Conservation (phyloP, 768 basidiomycete species). For the Kwoniella dendrophila region DNA sequence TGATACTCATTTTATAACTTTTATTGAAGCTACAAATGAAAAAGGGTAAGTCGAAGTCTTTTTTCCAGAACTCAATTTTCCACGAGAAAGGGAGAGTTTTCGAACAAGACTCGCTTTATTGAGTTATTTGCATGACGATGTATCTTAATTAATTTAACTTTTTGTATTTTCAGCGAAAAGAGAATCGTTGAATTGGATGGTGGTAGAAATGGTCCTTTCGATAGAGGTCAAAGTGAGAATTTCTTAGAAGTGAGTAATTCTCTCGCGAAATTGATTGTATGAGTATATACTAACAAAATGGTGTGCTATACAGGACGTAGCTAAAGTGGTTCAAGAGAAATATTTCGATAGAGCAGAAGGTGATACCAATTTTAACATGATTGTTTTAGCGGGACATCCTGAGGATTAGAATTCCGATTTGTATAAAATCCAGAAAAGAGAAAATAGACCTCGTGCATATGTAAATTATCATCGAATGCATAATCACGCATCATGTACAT, state of each 20-base stretch:
- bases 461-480: not conserved
- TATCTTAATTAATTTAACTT: too few relatives aligned
- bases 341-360: slow-evolving; percentile 64
- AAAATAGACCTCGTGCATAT: not conserved
- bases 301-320: slow-evolving; percentile 63
- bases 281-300: not conserved
- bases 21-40: slow-evolving; percentile 67
- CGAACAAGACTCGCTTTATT: too few relatives aligned
- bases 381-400: slow-evolving; percentile 61
- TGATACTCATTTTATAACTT: slow-evolving; percentile 83
- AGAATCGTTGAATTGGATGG: slow-evolving; percentile 86
- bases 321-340: slow-evolving; percentile 64
- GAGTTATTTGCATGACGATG: too few relatives aligned
- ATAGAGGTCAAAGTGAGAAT: slow-evolving; percentile 57
- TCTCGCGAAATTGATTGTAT: not conserved
- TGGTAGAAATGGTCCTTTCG: slow-evolving; percentile 72
- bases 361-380: slow-evolving; percentile 68
- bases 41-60: slow-evolving; percentile 41
- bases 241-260: slow-evolving; percentile 46
- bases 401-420: slow-evolving; percentile 16
- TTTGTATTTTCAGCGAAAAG: slow-evolving; percentile 31
- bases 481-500: not conserved
- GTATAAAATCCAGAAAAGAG: not conserved
- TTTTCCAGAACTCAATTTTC: too few relatives aligned
- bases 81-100: too few relatives aligned